Evolutionary conservation across 345 rosid genomes (phyloP).

Genomic region (Syzygium aqueum): DNA sequence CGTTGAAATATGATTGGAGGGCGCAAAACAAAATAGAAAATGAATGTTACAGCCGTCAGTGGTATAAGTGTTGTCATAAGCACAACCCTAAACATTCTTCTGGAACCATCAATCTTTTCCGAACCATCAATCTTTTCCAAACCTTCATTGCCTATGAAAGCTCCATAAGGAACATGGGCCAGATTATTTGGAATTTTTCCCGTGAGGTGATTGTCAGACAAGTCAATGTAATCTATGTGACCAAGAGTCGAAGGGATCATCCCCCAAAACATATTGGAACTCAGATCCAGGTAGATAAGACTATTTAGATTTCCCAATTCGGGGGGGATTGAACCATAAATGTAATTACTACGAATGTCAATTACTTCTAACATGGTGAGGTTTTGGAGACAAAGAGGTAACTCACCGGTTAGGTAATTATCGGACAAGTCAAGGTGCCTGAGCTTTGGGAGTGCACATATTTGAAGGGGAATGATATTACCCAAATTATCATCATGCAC

Average conservation of each 20-base stretch:
- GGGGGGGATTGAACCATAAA: neutral
- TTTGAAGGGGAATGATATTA: too few relatives aligned
- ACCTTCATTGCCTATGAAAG: neutral
- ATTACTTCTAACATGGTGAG: neutral
- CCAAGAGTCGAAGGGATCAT: neutral
- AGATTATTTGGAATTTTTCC: neutral
- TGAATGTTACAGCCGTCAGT: neutral
- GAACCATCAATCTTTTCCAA: neutral
- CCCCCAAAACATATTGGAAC: fast-evolving
- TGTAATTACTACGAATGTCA: neutral
- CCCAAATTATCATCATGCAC: too few relatives aligned
- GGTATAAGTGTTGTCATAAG: neutral
- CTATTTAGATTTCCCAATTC: neutral
- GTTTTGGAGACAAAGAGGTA: neutral
- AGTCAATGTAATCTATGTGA: neutral
- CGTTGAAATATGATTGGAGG: neutral
- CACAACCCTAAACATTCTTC: neutral
- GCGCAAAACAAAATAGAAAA: neutral
- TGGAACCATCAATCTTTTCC: neutral
- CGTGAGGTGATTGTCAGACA: neutral
- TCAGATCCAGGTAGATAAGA: neutral
- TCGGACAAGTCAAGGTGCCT: neutral
- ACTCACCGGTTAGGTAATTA: fast-evolving
- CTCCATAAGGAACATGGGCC: neutral
- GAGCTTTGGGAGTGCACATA: neutral